A percentile compares a stretch with the other conserved stretches of the same genome.
These are phyloP conservation scores for Elaeis oleifera DNA, from an alignment of 202 grass and related monocot genomes.

Conservation along the genomic window DNA sequence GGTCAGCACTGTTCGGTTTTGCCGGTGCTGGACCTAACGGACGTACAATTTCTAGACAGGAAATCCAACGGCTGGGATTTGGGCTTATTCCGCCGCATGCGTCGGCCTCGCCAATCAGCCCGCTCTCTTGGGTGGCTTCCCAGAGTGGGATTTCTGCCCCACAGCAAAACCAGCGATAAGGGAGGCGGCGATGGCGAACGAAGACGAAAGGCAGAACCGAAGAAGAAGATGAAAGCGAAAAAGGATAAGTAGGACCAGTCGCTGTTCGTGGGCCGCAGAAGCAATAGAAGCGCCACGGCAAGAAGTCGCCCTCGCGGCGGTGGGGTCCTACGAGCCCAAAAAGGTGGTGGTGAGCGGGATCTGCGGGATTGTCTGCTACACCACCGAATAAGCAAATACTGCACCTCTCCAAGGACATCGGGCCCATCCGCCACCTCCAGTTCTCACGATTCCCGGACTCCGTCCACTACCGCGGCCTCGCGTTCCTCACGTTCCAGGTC, in stretches of 20 bases:
- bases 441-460: constrained; percentile 73
- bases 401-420: constrained; percentile 50
- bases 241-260: constrained; percentile 78
- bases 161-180: neutral
- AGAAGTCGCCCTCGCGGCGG: neutral
- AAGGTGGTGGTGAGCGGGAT: constrained; percentile 81
- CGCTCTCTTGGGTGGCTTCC: no score
- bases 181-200: neutral
- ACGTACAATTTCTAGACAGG: no score
- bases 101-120: no score
- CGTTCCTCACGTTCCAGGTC: constrained; percentile 73
- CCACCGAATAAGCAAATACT: constrained; percentile 51
- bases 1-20: no score
- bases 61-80: no score
- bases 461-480: constrained; percentile 67
- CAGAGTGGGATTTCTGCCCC: no score
- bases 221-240: constrained; percentile 60
- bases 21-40: no score
- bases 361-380: constrained; percentile 38
- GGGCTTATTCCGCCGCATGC: no score
- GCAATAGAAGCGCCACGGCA: neutral
- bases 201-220: constrained; percentile 14
- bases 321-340: constrained; percentile 32
- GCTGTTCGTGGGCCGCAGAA: neutral
- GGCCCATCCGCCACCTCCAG: constrained; percentile 50